These are phyloP conservation scores for Picea glauca DNA, from an alignment of 75 land plant species.

Conservation along the genomic window DNA sequence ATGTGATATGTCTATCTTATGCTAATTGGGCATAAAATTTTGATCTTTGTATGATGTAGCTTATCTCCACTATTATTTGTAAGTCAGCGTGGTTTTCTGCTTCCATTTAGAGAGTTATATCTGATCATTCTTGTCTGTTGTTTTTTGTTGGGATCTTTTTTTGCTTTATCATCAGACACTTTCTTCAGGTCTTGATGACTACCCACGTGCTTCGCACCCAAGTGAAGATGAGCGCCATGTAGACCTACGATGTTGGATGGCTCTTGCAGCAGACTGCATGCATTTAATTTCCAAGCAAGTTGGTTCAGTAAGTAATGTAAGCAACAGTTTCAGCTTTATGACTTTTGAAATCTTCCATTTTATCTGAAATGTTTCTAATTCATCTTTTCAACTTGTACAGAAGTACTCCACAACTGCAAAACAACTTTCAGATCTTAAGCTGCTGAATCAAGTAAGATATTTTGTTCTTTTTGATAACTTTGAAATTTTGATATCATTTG, in stretches of 20 bases:
- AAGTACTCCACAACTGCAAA: slow-evolving; percentile 61
- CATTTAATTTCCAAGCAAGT: slow-evolving; percentile 48
- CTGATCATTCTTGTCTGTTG: slow-evolving; percentile 2
- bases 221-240: slow-evolving; percentile 89
- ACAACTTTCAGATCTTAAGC: slow-evolving; percentile 63
- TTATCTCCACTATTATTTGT: background rate
- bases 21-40: background rate
- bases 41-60: background rate
- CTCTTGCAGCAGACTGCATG: slow-evolving; percentile 85
- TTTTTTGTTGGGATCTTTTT: background rate
- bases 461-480: slow-evolving; percentile 1
- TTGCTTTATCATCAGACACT: slow-evolving; percentile 52
- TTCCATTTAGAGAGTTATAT: background rate
- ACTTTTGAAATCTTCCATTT: background rate
- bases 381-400: slow-evolving; percentile 34
- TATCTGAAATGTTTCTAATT: background rate
- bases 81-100: too few species aligned
- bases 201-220: slow-evolving; percentile 99
- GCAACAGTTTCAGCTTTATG: background rate
- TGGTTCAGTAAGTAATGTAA: slow-evolving; percentile 23
- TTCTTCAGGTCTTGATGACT: slow-evolving; percentile 95
- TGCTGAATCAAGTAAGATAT: slow-evolving; percentile 71
- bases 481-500: background rate
- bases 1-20: background rate
- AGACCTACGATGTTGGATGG: slow-evolving; percentile 99